Base-by-base conservation (phyloP, 2,329 filamentous ascomycete species). In the Colletotrichum trifolii region DNA sequence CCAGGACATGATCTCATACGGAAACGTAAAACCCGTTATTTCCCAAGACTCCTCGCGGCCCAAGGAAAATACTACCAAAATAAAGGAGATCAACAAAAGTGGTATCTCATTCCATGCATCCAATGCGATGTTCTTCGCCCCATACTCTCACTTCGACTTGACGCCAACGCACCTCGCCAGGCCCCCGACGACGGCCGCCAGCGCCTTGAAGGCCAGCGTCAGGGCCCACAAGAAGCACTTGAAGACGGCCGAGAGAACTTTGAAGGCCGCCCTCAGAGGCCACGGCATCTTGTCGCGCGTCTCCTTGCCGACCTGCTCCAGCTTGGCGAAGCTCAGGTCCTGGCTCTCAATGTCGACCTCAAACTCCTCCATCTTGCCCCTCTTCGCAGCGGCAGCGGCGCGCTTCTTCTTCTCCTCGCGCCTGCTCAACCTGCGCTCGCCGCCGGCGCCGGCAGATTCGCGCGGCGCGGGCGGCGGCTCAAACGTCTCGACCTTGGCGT, bases 271-370 rank as follows among this genome's bases (percentile, higher is more conserved):
- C 58, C 83, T 80, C 66, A 82, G 74, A 58, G 80, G 72, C 67
- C 82, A 83, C 1, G 85, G 86, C 70, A 86, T 69, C 72, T 84
- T 82, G 35, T 86, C 81, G 53, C 49, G 79, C 76, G 39, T 78
- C 75, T 82, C 75, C 71, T 70, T 70, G 34, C 64, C 57, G n/a
- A 54, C 67, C 75, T 80, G 40, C 72, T 72, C 33, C 75, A 64
- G 67, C 78, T 83, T 77, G 54, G 76, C 75, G 13, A 81, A 70
- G 68, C 81, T 84, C 57, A 80, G 82, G 7, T 80, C 78, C 74
- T 90, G 88, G 72, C 87, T 90, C 75, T 89, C 88, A 6, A 90
- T 73, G 69, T 90, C 88, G 42, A 89, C 76, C 73, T 87, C 88
- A 62, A 89, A 85, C 69, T 85, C 82, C 69, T 89, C 85, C 72